Conservation (phyloP, 257 asterid genomes). For the Nicotiana tabacum region DNA sequence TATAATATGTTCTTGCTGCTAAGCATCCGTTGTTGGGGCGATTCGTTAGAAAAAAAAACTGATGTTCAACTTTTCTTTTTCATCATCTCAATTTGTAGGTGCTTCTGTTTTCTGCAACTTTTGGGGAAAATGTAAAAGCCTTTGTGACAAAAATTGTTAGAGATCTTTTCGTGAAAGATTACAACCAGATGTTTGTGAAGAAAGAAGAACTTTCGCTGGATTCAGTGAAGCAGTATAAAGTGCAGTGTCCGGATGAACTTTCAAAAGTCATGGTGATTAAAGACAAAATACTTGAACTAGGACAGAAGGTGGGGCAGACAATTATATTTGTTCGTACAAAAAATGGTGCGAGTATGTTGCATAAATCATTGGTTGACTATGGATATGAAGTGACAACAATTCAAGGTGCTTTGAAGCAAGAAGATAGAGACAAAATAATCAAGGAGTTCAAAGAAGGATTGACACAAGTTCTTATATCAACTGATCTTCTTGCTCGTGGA, state of each 20-base stretch:
- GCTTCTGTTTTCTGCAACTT: slow-evolving; percentile 57
- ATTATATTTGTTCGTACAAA: slow-evolving; percentile 64
- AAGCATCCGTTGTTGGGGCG: neutral
- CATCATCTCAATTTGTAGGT: slow-evolving; percentile 25
- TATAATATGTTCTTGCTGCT: neutral
- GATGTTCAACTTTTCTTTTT: neutral
- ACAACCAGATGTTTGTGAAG: slow-evolving; percentile 69
- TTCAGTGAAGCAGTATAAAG: slow-evolving; percentile 61
- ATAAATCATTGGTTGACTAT: slow-evolving; percentile 36
- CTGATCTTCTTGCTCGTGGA: slow-evolving; percentile 93
- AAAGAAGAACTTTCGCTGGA: slow-evolving; percentile 46
- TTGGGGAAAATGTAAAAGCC: slow-evolving; percentile 65
- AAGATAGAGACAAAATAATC: slow-evolving; percentile 67
- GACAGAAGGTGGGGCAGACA: slow-evolving; percentile 87
- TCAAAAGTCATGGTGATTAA: slow-evolving; percentile 66
- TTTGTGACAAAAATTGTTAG: slow-evolving; percentile 47
- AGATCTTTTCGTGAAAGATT: slow-evolving; percentile 46
- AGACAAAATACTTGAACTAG: slow-evolving; percentile 85
- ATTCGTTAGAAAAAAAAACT: neutral
- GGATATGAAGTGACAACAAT: slow-evolving; percentile 93
- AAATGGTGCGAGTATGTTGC: slow-evolving; percentile 51
- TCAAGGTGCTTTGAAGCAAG: slow-evolving; percentile 74
- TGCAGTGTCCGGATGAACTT: slow-evolving; percentile 84
- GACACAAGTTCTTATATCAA: slow-evolving; percentile 87
- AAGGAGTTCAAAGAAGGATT: slow-evolving; percentile 84